Evolutionary conservation across 2,329 filamentous ascomycete species (phyloP).

Genomic region (Colletotrichum shisoi): DNA sequence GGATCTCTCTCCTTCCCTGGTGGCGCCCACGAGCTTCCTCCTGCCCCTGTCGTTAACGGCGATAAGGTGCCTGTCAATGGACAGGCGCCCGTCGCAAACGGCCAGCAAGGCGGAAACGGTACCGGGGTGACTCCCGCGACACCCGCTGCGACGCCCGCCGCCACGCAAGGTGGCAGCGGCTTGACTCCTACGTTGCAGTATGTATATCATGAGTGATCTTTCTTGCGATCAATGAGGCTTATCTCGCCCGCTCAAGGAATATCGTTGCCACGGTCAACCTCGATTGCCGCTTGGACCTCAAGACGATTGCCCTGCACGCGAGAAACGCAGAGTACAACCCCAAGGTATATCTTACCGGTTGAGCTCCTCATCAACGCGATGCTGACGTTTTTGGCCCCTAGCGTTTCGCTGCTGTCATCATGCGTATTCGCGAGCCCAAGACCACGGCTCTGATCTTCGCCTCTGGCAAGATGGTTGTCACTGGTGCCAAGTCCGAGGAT

Average conservation of each 20-base stretch:
- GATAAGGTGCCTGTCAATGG: conserved; percentile 59
- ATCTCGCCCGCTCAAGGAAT: conserved; percentile 75
- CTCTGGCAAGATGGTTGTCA: conserved; percentile 99
- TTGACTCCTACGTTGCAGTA: conserved; percentile 95
- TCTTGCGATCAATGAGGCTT: conserved; percentile 58
- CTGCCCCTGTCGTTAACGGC: conserved; percentile 68
- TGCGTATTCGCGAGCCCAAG: conserved; percentile 99
- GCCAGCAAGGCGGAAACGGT: conserved; percentile 68
- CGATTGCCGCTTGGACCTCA: conserved; percentile 94
- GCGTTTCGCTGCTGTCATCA: conserved; percentile 99
- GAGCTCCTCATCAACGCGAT: conserved; percentile 19
- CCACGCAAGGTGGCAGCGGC: conserved; percentile 82
- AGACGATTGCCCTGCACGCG: conserved; percentile 98
- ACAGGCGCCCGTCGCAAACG: conserved; percentile 57
- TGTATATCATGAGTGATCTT: conserved; percentile 66
- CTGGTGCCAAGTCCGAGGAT: conserved; percentile 96
- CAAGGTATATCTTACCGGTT: conserved; percentile 70
- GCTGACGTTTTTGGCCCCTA: conserved; percentile 54
- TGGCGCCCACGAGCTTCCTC: conserved; percentile 81
- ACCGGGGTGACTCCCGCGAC: conserved; percentile 87
- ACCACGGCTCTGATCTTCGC: conserved; percentile 98
- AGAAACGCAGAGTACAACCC: conserved; percentile 99
- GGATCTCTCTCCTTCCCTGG: conserved; percentile 92
- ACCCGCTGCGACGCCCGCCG: conserved; percentile 89
- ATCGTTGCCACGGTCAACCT: conserved; percentile 99